Conservation (phyloP, 1,139 yeast genomes). For the Magnusiomyces suaveolens region DNA sequence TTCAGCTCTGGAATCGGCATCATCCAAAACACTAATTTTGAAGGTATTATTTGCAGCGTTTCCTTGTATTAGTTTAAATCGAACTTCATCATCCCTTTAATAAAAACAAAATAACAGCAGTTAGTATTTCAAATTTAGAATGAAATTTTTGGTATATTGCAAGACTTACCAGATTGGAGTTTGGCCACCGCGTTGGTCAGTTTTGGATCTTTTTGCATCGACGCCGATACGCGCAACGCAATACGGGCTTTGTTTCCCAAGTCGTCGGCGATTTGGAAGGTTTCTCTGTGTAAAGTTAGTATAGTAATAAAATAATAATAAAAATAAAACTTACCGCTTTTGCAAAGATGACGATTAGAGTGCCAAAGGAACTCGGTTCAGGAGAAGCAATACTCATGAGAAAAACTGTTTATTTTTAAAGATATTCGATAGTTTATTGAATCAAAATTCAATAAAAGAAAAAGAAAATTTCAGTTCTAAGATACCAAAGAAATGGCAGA, state of each 20-base stretch:
- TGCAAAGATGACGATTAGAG: slow-evolving; percentile 33
- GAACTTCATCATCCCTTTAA: slow-evolving; percentile 48
- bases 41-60: slow-evolving; percentile 40
- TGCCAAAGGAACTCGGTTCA: slow-evolving; percentile 25
- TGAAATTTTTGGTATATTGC: background rate
- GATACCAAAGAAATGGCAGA: no score
- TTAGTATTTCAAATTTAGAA: slow-evolving; percentile 5
- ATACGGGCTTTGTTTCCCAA: slow-evolving; percentile 87
- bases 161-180: slow-evolving; percentile 57
- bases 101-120: background rate
- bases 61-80: slow-evolving; percentile 50
- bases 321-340: slow-evolving; percentile 29
- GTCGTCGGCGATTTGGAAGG: slow-evolving; percentile 67
- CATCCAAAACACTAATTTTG: slow-evolving; percentile 72
- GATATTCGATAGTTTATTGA: background rate
- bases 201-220: slow-evolving; percentile 62
- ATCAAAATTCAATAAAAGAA: background rate
- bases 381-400: slow-evolving; percentile 4
- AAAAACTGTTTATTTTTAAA: background rate
- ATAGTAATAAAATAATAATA: background rate
- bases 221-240: slow-evolving; percentile 75
- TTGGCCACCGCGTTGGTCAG: slow-evolving; percentile 79
- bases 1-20: slow-evolving; percentile 76
- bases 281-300: slow-evolving; percentile 33
- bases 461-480: background rate